Evolutionary conservation across 352 stramenopile genomes (phyloP).

Genomic region (Pythium phragmitis): DNA sequence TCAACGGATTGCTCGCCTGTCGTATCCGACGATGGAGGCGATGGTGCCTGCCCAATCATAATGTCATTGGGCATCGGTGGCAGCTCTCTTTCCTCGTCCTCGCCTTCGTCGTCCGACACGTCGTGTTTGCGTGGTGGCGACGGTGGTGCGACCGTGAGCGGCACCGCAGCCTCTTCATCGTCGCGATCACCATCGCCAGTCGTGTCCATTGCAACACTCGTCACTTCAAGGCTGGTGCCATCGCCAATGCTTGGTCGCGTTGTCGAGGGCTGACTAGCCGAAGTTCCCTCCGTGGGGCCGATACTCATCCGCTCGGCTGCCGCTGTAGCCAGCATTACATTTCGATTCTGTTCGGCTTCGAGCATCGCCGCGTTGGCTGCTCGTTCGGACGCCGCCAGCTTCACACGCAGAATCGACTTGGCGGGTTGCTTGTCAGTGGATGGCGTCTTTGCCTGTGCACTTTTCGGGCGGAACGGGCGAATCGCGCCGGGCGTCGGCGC

Average conservation of each 20-base stretch:
- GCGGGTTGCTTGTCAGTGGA: conserved; percentile 8
- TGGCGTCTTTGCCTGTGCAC: conserved; percentile 1
- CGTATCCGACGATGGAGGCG: conserved; percentile 10
- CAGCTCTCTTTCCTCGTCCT: conserved; percentile 2
- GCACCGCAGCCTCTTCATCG: conserved; percentile 10
- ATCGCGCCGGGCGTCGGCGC: conserved; percentile 2
- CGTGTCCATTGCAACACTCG: neutral
- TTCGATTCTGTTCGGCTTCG: neutral
- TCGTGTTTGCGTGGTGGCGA: conserved; percentile 28
- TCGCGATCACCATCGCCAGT: conserved; percentile 1
- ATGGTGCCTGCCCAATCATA: conserved; percentile 2
- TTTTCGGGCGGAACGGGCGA: conserved; percentile 8
- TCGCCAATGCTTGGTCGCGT: conserved; percentile 1
- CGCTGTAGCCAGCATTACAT: neutral
- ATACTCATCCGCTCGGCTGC: neutral
- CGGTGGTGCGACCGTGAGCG: conserved; percentile 10
- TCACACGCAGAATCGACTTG: conserved; percentile 29
- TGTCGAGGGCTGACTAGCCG: neutral
- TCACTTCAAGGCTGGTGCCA: neutral
- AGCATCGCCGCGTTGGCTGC: conserved; percentile 5
- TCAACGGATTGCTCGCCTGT: neutral
- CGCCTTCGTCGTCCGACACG: conserved; percentile 16
- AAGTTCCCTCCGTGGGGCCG: neutral
- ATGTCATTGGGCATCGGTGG: conserved; percentile 17
- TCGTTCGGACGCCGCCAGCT: conserved; percentile 17